Conservation (phyloP, 768 basidiomycete species). For the Tephrocybe rancida region DNA sequence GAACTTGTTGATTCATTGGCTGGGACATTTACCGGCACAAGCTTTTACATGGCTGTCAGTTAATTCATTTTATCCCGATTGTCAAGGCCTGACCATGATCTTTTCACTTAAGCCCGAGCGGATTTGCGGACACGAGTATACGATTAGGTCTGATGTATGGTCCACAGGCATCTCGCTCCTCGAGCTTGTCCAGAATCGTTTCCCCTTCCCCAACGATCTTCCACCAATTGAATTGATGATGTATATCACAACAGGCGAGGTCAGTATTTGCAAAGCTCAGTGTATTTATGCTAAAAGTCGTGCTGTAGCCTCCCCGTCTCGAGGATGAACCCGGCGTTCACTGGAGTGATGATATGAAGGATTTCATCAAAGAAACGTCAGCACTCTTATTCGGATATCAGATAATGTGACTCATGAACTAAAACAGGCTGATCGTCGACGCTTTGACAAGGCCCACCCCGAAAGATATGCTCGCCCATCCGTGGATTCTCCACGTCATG, state of each 20-base stretch:
- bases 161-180: conserved; percentile 93
- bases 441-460: conserved; percentile 75
- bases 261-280: conserved; percentile 30
- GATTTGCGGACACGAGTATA: conserved; percentile 89
- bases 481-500: conserved; percentile 80
- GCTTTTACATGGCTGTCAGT: conserved; percentile 98
- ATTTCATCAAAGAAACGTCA: conserved; percentile 86
- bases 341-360: conserved; percentile 89
- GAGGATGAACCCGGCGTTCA: conserved; percentile 69
- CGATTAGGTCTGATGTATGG: conserved; percentile 97
- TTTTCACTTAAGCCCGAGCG: conserved; percentile 75
- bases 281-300: conserved; percentile 12
- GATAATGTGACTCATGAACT: conserved; percentile 1
- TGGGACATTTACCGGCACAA: conserved; percentile 96
- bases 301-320: conserved; percentile 72
- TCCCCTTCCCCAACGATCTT: conserved; percentile 92
- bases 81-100: conserved; percentile 7
- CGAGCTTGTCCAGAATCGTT: conserved; percentile 91
- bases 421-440: conserved; percentile 51
- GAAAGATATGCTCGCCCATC: conserved; percentile 79
- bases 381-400: conserved; percentile 23
- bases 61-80: background rate
- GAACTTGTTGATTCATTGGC: conserved; percentile 91
- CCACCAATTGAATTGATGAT: conserved; percentile 94
- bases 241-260: conserved; percentile 83